These are phyloP conservation scores for Hirschioporus abietinus DNA, from an alignment of 768 basidiomycete genomes.

Conservation along the genomic window DNA sequence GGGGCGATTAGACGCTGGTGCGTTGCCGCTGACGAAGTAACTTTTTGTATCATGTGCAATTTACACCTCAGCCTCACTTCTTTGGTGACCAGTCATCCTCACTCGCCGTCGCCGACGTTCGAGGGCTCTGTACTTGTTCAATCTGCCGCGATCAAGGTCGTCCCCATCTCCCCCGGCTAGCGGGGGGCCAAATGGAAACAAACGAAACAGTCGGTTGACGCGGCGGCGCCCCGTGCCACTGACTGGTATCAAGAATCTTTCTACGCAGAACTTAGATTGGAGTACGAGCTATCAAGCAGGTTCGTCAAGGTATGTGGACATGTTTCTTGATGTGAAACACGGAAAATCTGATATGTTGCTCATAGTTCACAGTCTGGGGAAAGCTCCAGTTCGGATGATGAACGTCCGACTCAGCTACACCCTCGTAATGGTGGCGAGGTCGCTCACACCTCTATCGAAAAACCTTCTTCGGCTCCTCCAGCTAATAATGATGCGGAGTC, in stretches of 20 bases:
- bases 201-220: constrained; percentile 19
- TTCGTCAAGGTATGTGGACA: constrained; percentile 58
- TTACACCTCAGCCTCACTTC: too few relatives aligned
- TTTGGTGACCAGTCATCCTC: constrained; percentile 2
- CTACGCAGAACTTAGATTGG: constrained; percentile 48
- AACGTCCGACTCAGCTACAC: constrained; percentile 16
- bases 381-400: constrained; percentile 56
- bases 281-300: constrained; percentile 87
- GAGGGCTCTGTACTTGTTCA: constrained; percentile 26
- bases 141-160: constrained; percentile 74
- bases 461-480: not conserved
- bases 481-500: not conserved
- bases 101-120: constrained; percentile 2
- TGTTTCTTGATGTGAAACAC: constrained; percentile 2
- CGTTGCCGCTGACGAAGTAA: too few relatives aligned
- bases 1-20: too few relatives aligned
- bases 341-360: not conserved
- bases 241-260: constrained; percentile 15
- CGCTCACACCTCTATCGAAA: not conserved
- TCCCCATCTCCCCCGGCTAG: constrained; percentile 70
- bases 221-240: constrained; percentile 11
- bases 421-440: not conserved
- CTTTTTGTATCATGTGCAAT: too few relatives aligned
- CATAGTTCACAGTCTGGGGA: constrained; percentile 43
- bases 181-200: constrained; percentile 46